phyloP scores from a whole-genome alignment of 2,329 filamentous ascomycete species.

The Biscogniauxia marginata region DNA sequence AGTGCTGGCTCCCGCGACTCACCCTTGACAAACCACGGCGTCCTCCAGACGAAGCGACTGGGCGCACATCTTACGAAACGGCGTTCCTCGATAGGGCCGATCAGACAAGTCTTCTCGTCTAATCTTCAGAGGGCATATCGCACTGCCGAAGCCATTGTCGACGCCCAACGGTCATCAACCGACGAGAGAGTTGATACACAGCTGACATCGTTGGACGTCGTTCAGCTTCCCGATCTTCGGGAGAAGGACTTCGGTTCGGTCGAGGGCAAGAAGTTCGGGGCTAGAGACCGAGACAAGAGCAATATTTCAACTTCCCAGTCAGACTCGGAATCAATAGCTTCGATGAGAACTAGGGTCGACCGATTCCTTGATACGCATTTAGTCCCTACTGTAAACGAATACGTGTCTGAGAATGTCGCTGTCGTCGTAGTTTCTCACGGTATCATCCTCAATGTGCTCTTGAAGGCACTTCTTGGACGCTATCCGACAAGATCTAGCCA shows the following conservation, averaged over 20 bases:
- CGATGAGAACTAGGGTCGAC: conserved; percentile 64
- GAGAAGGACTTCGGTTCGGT: conserved; percentile 74
- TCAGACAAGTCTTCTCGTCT: conserved; percentile 74
- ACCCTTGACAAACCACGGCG: conserved; percentile 75
- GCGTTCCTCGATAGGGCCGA: conserved; percentile 23
- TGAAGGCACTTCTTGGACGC: conserved; percentile 58
- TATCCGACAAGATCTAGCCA: conserved; percentile 37
- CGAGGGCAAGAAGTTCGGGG: conserved; percentile 62
- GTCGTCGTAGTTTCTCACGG: conserved; percentile 80
- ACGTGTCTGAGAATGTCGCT: conserved; percentile 32
- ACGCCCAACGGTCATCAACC: conserved; percentile 45
- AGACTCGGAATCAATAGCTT: conserved; percentile 61
- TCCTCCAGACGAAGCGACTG: conserved; percentile 73
- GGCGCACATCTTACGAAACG: conserved; percentile 57
- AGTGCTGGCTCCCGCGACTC: conserved; percentile 82
- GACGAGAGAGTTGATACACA: background rate
- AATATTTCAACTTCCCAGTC: no score
- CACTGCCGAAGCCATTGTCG: conserved; percentile 66
- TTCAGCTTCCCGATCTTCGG: conserved; percentile 51
- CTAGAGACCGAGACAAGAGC: conserved; percentile 25
- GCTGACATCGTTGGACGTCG: conserved; percentile 30
- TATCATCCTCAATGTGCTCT: conserved; percentile 70
- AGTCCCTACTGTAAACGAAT: conserved; percentile 49
- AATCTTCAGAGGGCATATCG: conserved; percentile 70
- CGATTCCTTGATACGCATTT: conserved; percentile 66